Base-by-base conservation (phyloP, 345 rosid genomes). In the Rhizophora apiculata region DNA sequence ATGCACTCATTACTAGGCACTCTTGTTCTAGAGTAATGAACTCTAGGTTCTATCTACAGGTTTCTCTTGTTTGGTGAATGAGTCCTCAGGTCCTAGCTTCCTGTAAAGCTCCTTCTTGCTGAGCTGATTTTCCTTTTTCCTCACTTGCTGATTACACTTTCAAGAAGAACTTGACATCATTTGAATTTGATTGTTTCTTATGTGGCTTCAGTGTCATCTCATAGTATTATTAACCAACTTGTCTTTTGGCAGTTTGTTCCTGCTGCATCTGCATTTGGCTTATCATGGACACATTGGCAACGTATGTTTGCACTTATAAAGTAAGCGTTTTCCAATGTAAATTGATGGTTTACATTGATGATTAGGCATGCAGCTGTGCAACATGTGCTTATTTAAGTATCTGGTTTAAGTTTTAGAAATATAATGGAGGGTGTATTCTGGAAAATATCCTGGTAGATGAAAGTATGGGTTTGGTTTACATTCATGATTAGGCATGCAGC, bases 281-380 rank as follows among this genome's bases (percentile, higher is more conserved):
- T 90, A 66, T 86, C 89, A 18, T 87, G 88, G 93, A 60, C 77
- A 60, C 85, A 88, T 76, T 89, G 96, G 95, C 90, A 74, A 57
- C 89, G 88, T 16, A 65, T 86, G 31, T 89, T 83, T 60, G 89
- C 87, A 15, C 71, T 68, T 37, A 80, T 89, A 30, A 82, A 85
- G 98, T 91, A 80, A 78, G 81, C 46, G 37, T 55, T 72, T 39
- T 68, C 43, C 56, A 58, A 37, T n/a, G 36, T 39, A 51, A 20
- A 20, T 62, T 27, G 8, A 26, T 24, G 27, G 30, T 53, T 62
- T 26, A 32, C 10, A 13, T 57, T 18, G 31, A n/a, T 20, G 16
- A 54, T 51, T 34, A 51, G 67, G 24, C 53, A 62, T 36, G 22
- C 62, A 63, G 54, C 24, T 30, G 22, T 5, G n/a, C 6, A 13